Percentiles rank a stretch among this genome's conserved stretches.
phyloP scores from a whole-genome alignment of 768 basidiomycete species.

The Phaffia tasmanica region DNA sequence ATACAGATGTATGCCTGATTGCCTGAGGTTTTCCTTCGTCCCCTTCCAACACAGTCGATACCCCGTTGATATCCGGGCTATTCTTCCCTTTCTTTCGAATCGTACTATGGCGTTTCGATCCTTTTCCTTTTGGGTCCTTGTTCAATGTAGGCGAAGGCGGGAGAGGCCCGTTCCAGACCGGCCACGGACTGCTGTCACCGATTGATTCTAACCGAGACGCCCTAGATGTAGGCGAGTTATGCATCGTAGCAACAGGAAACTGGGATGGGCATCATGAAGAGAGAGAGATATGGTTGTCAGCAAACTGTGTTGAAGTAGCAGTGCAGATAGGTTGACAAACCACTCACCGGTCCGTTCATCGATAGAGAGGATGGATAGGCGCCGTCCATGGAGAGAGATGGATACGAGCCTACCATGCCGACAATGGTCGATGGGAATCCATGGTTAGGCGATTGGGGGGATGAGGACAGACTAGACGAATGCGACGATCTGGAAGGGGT shows the following conservation, averaged over 20 bases:
- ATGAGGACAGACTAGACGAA: constrained; percentile 1
- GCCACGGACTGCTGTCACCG: constrained; percentile 11
- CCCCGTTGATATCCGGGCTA: no score
- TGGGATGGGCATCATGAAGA: constrained; percentile 3
- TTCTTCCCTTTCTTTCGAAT: no score
- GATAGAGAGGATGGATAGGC: constrained; percentile 2
- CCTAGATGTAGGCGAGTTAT: background rate
- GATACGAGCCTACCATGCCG: constrained; percentile 13
- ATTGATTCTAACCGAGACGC: constrained; percentile 5
- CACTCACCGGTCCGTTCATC: constrained; percentile 19
- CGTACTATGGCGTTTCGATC: no score
- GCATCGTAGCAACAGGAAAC: no score
- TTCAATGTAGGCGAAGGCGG: no score
- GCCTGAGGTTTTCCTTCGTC: no score
- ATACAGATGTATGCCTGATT: no score
- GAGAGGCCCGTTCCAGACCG: constrained; percentile 3
- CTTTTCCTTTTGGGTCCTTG: no score
- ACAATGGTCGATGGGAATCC: background rate
- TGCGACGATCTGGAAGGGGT: background rate
- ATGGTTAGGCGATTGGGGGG: background rate
- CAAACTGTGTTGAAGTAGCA: background rate
- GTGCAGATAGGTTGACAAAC: background rate
- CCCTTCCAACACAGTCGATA: no score
- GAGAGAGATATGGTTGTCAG: no score
- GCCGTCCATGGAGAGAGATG: constrained; percentile 3